Base-by-base conservation (phyloP, 2,329 filamentous ascomycete genomes). In the Calonectria pseudoturangicola region DNA sequence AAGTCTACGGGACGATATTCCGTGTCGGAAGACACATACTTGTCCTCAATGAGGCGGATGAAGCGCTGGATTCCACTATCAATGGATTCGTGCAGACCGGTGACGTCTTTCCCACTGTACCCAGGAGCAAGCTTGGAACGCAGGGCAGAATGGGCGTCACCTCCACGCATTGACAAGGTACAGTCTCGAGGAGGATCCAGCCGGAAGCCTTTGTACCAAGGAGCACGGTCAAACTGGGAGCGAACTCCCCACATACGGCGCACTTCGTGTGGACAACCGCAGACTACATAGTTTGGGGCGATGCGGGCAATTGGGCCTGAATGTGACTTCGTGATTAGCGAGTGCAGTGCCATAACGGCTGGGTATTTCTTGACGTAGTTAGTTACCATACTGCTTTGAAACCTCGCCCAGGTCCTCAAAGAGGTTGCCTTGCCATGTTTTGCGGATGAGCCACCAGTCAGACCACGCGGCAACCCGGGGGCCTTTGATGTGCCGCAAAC, bases 91-190 rank as follows among this genome's bases (percentile, higher is more conserved):
- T 70, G 62, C 12, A 73, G 54, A 2, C 54, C 62, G 36, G 36
- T 9, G 28, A 70, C 28, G 13, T 66, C 62, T 28, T 67, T 66
- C 21, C 71, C 71, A 8, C 62, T 39, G 30, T 70, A 70, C 27
- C 71, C 71, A n/a, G 66, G 71, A 36, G 63, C 54, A 27, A 70
- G 67, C 39, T 70, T 67, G 15, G 62, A 66, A 48, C 66, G 71
- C 10, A 73, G 39, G 15, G 45, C 54, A 12, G 45, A 48, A 36
- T 70, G 71, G 6, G 54, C 45, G 18, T 54, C 50, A 5, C 66
- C 63, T 27, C 62, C 71, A 7, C 66, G 21, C 62, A 73, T 70
- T 10, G 51, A 70, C 39, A 73, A 39, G 16, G 66, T 70, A 15
- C 51, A 70, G 36, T 73, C 71, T 27, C 63, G 36, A 4, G 62